Evolutionary conservation across 2,329 filamentous ascomycete species (phyloP).

Genomic region (Fusarium marasasianum): DNA sequence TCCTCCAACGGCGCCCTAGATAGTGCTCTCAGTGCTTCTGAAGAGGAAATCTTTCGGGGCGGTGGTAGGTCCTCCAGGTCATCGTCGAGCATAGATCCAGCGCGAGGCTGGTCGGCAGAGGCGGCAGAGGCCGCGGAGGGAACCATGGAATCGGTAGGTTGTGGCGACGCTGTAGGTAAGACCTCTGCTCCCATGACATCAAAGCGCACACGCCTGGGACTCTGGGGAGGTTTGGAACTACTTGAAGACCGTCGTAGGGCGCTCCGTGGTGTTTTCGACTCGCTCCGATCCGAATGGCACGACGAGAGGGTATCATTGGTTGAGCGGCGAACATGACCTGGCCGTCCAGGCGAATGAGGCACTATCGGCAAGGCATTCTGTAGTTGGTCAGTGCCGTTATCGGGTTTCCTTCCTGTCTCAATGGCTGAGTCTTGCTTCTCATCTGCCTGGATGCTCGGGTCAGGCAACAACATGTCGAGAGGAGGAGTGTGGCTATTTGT

Average conservation of each 20-base stretch:
- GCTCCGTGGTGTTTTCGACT: slow-evolving; percentile 61
- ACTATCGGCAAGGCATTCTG: slow-evolving; percentile 26
- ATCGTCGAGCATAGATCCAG: slow-evolving; percentile 49
- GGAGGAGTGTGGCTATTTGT: slow-evolving; percentile 27
- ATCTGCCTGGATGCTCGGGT: slow-evolving; percentile 36
- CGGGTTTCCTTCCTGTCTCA: slow-evolving; percentile 34
- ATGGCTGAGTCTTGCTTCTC: slow-evolving; percentile 38
- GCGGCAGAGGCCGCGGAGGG: slow-evolving; percentile 40
- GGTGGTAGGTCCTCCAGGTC: slow-evolving; percentile 53
- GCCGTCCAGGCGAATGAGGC: slow-evolving; percentile 42
- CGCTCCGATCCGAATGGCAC: slow-evolving; percentile 62
- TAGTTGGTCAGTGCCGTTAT: slow-evolving; percentile 16
- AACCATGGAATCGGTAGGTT: slow-evolving; percentile 47
- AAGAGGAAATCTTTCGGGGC: slow-evolving; percentile 65
- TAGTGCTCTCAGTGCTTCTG: slow-evolving; percentile 62
- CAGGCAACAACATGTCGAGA: slow-evolving; percentile 41
- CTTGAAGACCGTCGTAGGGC: slow-evolving; percentile 67
- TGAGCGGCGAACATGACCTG: slow-evolving; percentile 50
- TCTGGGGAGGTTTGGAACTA: slow-evolving; percentile 58
- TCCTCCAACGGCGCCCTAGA: slow-evolving; percentile 62
- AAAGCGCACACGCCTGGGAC: slow-evolving; percentile 71
- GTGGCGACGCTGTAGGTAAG: slow-evolving; percentile 66
- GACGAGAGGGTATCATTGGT: slow-evolving; percentile 63
- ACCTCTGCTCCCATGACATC: slow-evolving; percentile 69
- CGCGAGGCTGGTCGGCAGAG: slow-evolving; percentile 40